Base-by-base conservation (phyloP, 1,139 yeast genomes). In the Chernovozyma aurita region DNA sequence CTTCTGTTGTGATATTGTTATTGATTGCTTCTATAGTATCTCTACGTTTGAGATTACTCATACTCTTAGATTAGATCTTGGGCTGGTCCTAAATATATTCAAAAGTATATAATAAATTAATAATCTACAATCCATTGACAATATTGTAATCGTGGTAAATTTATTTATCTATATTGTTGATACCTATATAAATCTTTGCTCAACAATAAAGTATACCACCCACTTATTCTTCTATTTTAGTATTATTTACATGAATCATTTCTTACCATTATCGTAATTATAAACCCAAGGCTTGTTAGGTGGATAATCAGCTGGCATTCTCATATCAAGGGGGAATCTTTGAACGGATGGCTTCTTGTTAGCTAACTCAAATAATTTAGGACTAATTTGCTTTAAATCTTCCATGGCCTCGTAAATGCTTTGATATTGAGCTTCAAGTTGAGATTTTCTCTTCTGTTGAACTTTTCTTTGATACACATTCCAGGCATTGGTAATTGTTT, bases 241-340 rank as follows among this genome's bases (percentile, higher is more conserved):
- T 26, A n/a, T 24, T 34, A 34, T 34, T 25, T 35, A 28, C 40
- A 25, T 29, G 25, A 11, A 33, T 33, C 35, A 36, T 35, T 41
- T 48, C 48, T 39, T 48, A 34, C 49, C 48, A 22, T 42, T 31
- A 27, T 42, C 53, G 50, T 66, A 85, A 47, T 81, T 78, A 52
- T 78, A 76, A 40, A 80, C 78, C 97, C 97, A 90, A 21, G 86
- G 72, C 43, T 76, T 73, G 51, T 77, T 79, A 28, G 97, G 84
- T n/a, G 98, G 98, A 44, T 70, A 86, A 39, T 88, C 95, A 1
- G 95, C 85, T 24, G 98, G 97, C 4, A 85, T 78, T 54, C 95
- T 76, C 64, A 87, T 59, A 51, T 90, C 96, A 51, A 82, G 57
- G 7, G 94, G 92, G 55, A 80, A 84, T 49, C 79, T 66, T 45